These are phyloP conservation scores for Cordyceps tenuipes DNA, from an alignment of 2,329 filamentous ascomycete species.

Conservation along the genomic window DNA sequence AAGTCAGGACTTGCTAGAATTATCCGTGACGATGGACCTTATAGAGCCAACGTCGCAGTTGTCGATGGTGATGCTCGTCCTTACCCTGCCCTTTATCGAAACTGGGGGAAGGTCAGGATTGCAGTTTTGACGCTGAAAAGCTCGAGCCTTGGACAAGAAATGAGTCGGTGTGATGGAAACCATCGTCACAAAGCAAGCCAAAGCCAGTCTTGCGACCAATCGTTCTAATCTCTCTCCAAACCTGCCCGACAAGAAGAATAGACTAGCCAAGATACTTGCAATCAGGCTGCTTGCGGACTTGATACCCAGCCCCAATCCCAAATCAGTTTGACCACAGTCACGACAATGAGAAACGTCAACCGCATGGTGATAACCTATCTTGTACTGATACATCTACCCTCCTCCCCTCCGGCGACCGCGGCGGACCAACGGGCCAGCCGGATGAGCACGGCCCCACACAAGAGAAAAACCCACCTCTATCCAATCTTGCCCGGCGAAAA, in stretches of 20 bases:
- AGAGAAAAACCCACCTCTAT: not conserved
- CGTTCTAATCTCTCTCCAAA: slow-evolving; percentile 28
- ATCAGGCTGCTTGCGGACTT: too few species aligned
- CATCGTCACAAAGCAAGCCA: slow-evolving; percentile 8
- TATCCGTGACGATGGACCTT: not conserved
- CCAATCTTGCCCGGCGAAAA: not conserved
- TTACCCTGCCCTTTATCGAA: too few species aligned
- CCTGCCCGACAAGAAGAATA: slow-evolving; percentile 36
- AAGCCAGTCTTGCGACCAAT: not conserved
- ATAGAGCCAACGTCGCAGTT: slow-evolving; percentile 8
- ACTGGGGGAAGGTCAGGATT: not conserved
- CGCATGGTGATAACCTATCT: too few species aligned
- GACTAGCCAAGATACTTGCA: slow-evolving; percentile 46
- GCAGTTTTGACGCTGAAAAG: not conserved
- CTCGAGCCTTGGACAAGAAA: not conserved
- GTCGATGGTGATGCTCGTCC: not conserved
- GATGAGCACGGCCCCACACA: slow-evolving; percentile 5
- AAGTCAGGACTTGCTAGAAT: too few species aligned
- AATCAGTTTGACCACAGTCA: slow-evolving; percentile 32
- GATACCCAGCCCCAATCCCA: slow-evolving; percentile 56
- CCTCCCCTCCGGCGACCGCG: not conserved
- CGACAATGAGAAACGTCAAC: too few species aligned
- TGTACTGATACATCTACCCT: not conserved
- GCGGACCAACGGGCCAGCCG: not conserved
- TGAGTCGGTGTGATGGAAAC: slow-evolving; percentile 4